Conservation (phyloP, 768 basidiomycete genomes). For the Amanita inopinata region DNA sequence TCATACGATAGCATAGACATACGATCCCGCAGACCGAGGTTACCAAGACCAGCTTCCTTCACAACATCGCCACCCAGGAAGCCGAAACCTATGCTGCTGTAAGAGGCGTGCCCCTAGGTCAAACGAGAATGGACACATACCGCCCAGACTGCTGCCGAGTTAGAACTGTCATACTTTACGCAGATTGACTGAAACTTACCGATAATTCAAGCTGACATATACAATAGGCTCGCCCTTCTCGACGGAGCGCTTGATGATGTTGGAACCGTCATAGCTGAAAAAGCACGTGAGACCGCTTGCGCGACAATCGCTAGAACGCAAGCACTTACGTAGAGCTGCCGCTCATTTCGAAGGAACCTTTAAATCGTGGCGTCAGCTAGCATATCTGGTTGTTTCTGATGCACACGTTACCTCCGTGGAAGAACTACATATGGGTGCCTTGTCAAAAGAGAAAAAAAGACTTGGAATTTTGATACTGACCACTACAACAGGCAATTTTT, state of each 20-base stretch:
- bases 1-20: slow-evolving; percentile 13
- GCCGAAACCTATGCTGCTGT: slow-evolving; percentile 22
- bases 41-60: slow-evolving; percentile 29
- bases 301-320: neutral
- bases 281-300: neutral
- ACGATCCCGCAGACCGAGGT: slow-evolving; percentile 45
- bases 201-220: slow-evolving; percentile 32
- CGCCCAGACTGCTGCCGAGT: slow-evolving; percentile 7
- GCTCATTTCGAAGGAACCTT: slow-evolving; percentile 27
- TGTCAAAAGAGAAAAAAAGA: slow-evolving; percentile 13
- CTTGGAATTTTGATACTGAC: slow-evolving; percentile 18
- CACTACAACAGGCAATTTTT: slow-evolving; percentile 31
- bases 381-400: neutral
- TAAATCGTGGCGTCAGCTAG: neutral
- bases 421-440: slow-evolving; percentile 17
- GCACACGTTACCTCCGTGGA: slow-evolving; percentile 18
- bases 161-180: neutral
- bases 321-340: slow-evolving; percentile 11
- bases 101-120: neutral
- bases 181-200: slow-evolving; percentile 19
- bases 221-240: slow-evolving; percentile 23
- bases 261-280: slow-evolving; percentile 18
- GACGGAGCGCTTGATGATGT: slow-evolving; percentile 24
- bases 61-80: slow-evolving; percentile 32
- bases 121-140: neutral